Evolutionary conservation across 805 yeast species (phyloP).

Genomic region (Naumovozyma castellii): DNA sequence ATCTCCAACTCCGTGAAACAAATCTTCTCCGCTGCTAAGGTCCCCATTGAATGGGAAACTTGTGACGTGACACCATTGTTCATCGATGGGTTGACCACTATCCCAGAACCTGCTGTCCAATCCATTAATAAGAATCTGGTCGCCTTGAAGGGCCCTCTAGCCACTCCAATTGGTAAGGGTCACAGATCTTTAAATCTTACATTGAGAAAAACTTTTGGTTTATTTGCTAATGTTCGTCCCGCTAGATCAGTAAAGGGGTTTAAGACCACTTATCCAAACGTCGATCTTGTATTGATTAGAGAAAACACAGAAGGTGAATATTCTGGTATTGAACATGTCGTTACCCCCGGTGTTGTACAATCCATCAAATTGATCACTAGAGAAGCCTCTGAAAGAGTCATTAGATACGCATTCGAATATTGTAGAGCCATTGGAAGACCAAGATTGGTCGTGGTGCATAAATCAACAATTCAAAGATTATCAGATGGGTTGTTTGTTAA

Average conservation of each 20-base stretch:
- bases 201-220: slow-evolving; percentile 89
- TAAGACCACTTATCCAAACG: slow-evolving; percentile 72
- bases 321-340: slow-evolving; percentile 97
- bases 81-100: slow-evolving; percentile 85
- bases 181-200: slow-evolving; percentile 96
- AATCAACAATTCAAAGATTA: slow-evolving; percentile 96
- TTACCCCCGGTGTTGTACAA: slow-evolving; percentile 97
- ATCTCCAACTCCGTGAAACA: slow-evolving; percentile 90
- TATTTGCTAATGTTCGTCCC: slow-evolving; percentile 96
- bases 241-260: slow-evolving; percentile 89
- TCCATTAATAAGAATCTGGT: slow-evolving; percentile 88
- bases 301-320: slow-evolving; percentile 99
- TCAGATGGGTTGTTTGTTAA: slow-evolving; percentile 95
- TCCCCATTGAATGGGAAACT: slow-evolving; percentile 94
- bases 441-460: slow-evolving; percentile 90
- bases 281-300: slow-evolving; percentile 92
- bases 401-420: slow-evolving; percentile 94
- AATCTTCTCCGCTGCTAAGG: slow-evolving; percentile 87
- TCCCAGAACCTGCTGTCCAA: slow-evolving; percentile 86
- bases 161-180: slow-evolving; percentile 98
- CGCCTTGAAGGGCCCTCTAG: slow-evolving; percentile 96
- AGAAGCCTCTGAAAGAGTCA: slow-evolving; percentile 92
- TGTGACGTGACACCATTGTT: slow-evolving; percentile 93
- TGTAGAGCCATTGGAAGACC: slow-evolving; percentile 82
- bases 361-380: slow-evolving; percentile 94